Base-by-base conservation (phyloP, 2,329 filamentous ascomycete species). In the Huntiella omanensis region DNA sequence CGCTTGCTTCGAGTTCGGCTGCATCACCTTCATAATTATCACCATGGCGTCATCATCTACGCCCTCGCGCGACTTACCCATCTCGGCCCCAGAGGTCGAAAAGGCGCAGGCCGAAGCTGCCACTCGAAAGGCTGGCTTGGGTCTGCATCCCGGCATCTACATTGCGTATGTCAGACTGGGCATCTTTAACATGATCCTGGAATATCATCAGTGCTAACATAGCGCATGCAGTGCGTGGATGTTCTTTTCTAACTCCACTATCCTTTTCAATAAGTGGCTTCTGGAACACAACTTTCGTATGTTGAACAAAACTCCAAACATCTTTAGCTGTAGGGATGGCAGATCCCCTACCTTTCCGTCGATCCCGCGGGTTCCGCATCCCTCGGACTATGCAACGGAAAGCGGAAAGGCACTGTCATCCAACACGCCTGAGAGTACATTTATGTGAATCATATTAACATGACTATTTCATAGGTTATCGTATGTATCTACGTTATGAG, bases 231-330 rank as follows among this genome's bases (percentile, higher is more conserved):
- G 69, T 46, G 72, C 75, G 57, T 93, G 85, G 84, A 92, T 93
- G 54, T 70, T 83, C 53, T 74, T 91, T 59, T 91, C 83, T 55
- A 88, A 84, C 53, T 69, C 75, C 55, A 85, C 87, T 51, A 92
- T 93, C 58, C 66, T 93, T 51, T 92, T 92, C 70, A 93, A 93
- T 70, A 93, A 93, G 66, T 87, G 81, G 74, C 75, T 93, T 43
- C 71, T 93, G 50, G 75, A 83, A 58, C 77, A 74, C 51, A 72
- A 59, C 55, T 69, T 65, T 54, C 66, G 66, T 69, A 65, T 52
- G 65, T 60, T 44, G 7, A 43, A 40, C 13, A 40, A 35, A 12
- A 16, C 37, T 8, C 11, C 15, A 10, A 12, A 40, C n/a, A 16
- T 22, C 37, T 40, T 16, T 16, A 12, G 5, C 37, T 37, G 10